Conservation (phyloP, 176 grass and related monocot genomes). For the maize (Zea mays) region Zm-B73-REFERENCE-NAM-5.0 NC_050098.1:160683501-160684000, state of each 20-base stretch:
- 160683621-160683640: background rate
- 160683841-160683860: background rate
- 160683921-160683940: background rate
- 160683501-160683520: constrained; percentile 26
- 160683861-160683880: background rate
- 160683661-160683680: background rate
- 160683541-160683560: background rate
- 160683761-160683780: background rate
- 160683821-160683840: constrained; percentile 16
- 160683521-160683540: background rate
- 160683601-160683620: background rate
- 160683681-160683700: constrained; percentile 37
- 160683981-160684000: constrained; percentile 29
- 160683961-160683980: background rate
- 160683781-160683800: too few species aligned
- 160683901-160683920: constrained; percentile 32
- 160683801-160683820: background rate
- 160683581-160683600: constrained; percentile 17
- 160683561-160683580: constrained; percentile 3
- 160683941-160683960: constrained; percentile 39
- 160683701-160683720: constrained; percentile 58
- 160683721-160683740: constrained; percentile 62
- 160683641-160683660: background rate
- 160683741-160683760: constrained; percentile 39
- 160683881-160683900: constrained; percentile 36